Conservation (phyloP, 148 eudicot species). For the Rhododendron griersonianum region DNA sequence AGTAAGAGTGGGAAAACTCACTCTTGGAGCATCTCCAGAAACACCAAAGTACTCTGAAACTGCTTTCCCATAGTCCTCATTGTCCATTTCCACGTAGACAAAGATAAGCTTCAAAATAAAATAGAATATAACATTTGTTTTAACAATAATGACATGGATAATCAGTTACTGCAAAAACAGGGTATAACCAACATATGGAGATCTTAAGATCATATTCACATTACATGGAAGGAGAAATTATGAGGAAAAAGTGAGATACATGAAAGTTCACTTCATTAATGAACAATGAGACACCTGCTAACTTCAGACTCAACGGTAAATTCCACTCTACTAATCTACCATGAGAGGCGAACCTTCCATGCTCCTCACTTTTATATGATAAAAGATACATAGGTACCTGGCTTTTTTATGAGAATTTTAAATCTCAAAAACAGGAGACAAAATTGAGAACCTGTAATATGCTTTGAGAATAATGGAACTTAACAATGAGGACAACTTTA, state of each 20-base stretch:
- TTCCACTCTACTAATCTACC: background rate
- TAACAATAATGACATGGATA: background rate
- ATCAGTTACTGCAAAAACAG: background rate
- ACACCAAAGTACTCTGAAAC: conserved; percentile 90
- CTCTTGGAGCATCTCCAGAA: conserved; percentile 63
- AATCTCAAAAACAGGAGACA: background rate
- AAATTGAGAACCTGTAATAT: background rate
- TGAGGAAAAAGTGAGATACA: background rate
- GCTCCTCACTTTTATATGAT: background rate
- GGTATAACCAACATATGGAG: background rate
- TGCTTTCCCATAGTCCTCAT: conserved; percentile 83
- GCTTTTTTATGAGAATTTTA: background rate
- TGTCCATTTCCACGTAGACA: conserved; percentile 70
- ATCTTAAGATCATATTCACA: background rate
- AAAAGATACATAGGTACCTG: background rate
- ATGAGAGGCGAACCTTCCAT: background rate
- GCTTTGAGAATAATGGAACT: background rate
- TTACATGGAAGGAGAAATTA: background rate
- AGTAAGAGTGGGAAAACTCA: conserved; percentile 11
- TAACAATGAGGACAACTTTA: background rate
- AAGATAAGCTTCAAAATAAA: conserved; percentile 57
- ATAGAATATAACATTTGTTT: background rate
- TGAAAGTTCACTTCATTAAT: background rate
- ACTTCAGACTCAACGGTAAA: background rate
- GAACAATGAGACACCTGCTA: background rate